Conservation (phyloP, 1,284 basidiomycete genomes). For the Ganoderma boninense region DNA sequence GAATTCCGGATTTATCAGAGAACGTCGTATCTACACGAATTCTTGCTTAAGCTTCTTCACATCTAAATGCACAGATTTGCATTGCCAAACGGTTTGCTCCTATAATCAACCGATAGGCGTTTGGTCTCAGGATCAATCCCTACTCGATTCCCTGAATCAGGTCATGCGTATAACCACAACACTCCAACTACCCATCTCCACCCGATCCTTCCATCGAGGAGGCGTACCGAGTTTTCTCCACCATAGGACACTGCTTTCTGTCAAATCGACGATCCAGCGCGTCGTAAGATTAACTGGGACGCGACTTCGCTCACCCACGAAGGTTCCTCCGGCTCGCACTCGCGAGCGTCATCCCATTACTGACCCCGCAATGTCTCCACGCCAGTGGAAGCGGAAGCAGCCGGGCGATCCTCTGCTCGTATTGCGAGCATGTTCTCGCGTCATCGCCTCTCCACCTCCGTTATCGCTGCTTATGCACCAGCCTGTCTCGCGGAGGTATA, state of each 20-base stretch:
- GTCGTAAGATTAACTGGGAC: not conserved
- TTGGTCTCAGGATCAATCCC: too few species aligned
- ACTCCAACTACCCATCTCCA: not conserved
- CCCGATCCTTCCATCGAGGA: not conserved
- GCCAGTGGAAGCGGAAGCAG: constrained; percentile 7
- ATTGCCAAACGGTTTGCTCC: not conserved
- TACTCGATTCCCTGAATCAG: not conserved
- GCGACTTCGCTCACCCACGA: not conserved
- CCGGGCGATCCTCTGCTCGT: constrained; percentile 4
- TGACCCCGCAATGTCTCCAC: constrained; percentile 3
- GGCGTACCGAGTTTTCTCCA: constrained; percentile 12
- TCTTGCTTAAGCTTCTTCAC: not conserved
- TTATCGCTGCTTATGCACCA: not conserved
- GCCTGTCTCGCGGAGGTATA: not conserved
- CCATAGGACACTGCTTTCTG: constrained; percentile 4
- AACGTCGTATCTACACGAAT: not conserved
- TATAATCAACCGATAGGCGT: too few species aligned
- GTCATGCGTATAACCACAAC: not conserved
- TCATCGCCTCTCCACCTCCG: not conserved
- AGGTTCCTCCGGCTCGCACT: constrained; percentile 6
- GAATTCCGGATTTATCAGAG: not conserved
- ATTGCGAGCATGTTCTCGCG: not conserved
- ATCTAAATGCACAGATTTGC: not conserved
- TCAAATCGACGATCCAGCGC: constrained; percentile 17
- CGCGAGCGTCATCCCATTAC: constrained; percentile 4